Conservation (phyloP, 2,329 filamentous ascomycete genomes). For the Talaromyces marneffei region DNA sequence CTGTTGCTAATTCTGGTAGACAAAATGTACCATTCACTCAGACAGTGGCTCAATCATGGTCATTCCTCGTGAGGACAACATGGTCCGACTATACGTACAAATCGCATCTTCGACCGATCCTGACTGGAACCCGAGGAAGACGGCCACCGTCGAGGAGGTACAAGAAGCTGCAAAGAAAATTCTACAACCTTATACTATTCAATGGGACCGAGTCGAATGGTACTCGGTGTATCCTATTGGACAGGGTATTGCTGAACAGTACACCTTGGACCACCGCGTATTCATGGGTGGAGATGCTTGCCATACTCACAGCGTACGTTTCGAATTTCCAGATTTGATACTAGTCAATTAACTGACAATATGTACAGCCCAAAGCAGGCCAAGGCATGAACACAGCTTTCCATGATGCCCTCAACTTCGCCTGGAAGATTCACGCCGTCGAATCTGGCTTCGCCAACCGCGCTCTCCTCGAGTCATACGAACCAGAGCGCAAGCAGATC, state of each 20-base stretch:
- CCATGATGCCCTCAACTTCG: constrained; percentile 70
- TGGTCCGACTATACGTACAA: constrained; percentile 49
- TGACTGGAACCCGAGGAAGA: constrained; percentile 58
- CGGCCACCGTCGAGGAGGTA: constrained; percentile 54
- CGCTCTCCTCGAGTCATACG: constrained; percentile 74
- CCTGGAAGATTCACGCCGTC: constrained; percentile 93
- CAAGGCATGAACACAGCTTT: constrained; percentile 60
- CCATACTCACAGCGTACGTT: constrained; percentile 52
- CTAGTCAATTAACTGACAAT: constrained; percentile 10
- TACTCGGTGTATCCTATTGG: constrained; percentile 62
- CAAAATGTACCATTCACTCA: constrained; percentile 64
- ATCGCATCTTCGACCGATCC: constrained; percentile 57
- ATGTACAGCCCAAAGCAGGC: constrained; percentile 52
- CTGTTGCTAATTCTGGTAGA: constrained; percentile 32
- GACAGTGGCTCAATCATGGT: constrained; percentile 60
- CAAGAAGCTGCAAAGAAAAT: constrained; percentile 55
- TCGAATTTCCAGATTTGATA: not conserved
- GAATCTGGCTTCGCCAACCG: constrained; percentile 74
- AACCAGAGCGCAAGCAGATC: constrained; percentile 75
- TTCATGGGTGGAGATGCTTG: constrained; percentile 63
- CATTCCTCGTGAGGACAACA: constrained; percentile 48
- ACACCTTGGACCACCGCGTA: constrained; percentile 59
- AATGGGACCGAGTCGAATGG: constrained; percentile 62
- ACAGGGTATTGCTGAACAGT: constrained; percentile 59
- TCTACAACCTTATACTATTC: constrained; percentile 54